Evolutionary conservation across 1,139 yeast genomes (phyloP), one percentile per base, ranked within the genome.

Genomic region (Candida tetrigidarum): DNA sequence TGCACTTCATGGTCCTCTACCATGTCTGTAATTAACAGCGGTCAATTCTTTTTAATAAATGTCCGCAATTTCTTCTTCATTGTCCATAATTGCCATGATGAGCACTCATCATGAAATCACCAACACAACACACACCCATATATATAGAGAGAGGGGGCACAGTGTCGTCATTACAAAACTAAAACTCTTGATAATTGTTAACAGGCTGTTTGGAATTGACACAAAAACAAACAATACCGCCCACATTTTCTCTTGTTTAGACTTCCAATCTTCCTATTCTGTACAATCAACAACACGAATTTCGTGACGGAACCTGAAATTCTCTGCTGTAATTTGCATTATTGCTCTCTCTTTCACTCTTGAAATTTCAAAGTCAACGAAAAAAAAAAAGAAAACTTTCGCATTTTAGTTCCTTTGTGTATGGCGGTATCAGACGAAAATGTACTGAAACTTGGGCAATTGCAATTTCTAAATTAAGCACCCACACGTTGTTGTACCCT

Each of bases 381-480:
- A n/a, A n/a, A n/a, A n/a, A n/a, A n/a, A n/a, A n/a, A n/a, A n/a
- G n/a, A n/a, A n/a, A n/a, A n/a, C n/a, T n/a, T n/a, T n/a, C n/a
- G n/a, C n/a, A n/a, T n/a, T n/a, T n/a, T n/a, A n/a, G n/a, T n/a
- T n/a, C n/a, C 36, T 11, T 19, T 16, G 26, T 19, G 12, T 19
- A 6, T 32, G 16, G 25, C n/a, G 14, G 38, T 35, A 14, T 25
- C 22, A 35, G 22, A 35, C 38, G 38, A 25, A 35, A 35, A 35
- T 23, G 38, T 35, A 12, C 29, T 35, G 38, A 35, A 35, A 35
- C 15, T 19, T 12, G 36, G 19, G 22, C 19, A 25, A 32, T n/a
- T 14, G 3, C 18, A 15, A 32, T 7, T 11, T 25, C 36, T 5
- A 19, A 32, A 32, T 25, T n/a, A 32, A 10, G 36, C 16, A 8